A percentile compares a stretch with the other conserved stretches of the same genome.
phyloP scores from a whole-genome alignment of 805 yeast species.

The Candida ortonii region DNA sequence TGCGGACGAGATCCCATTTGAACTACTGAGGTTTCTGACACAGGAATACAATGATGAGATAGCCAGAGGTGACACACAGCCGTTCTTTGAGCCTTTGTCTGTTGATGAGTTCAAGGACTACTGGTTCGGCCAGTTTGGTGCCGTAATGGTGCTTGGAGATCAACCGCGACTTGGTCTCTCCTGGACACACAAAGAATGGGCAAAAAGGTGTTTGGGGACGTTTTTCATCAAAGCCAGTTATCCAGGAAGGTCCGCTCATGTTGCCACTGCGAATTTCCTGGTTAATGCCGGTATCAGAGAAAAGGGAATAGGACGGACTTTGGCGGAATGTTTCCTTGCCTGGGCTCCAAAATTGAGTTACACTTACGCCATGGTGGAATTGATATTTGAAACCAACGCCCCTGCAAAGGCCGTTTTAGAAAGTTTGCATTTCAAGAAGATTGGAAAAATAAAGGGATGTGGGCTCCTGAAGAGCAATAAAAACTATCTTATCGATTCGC shows the following conservation, averaged over 20 bases:
- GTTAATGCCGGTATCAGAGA: constrained; percentile 93
- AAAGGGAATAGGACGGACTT: constrained; percentile 83
- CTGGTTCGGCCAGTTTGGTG: constrained; percentile 88
- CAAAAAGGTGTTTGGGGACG: constrained; percentile 86
- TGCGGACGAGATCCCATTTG: constrained; percentile 68
- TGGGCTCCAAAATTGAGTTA: constrained; percentile 93
- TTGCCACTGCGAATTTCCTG: constrained; percentile 84
- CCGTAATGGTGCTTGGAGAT: constrained; percentile 78
- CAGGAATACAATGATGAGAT: constrained; percentile 95
- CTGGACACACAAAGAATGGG: constrained; percentile 65
- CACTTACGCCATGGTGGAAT: constrained; percentile 76
- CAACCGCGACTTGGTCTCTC: constrained; percentile 43
- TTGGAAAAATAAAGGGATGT: constrained; percentile 83
- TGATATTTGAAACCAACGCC: constrained; percentile 84
- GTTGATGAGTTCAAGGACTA: constrained; percentile 74
- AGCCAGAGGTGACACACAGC: constrained; percentile 81
- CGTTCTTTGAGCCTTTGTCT: constrained; percentile 77
- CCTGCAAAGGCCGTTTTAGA: constrained; percentile 81
- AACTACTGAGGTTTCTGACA: constrained; percentile 72
- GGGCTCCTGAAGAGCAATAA: constrained; percentile 85
- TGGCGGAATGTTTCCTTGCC: constrained; percentile 78
- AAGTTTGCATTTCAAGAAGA: constrained; percentile 65
- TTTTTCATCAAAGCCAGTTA: constrained; percentile 83
- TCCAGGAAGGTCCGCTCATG: constrained; percentile 90
- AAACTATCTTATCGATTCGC: constrained; percentile 73